A percentile compares a stretch with the other conserved stretches of the same genome.
These are phyloP conservation scores for Paspalum notatum DNA, from an alignment of 176 grass and related monocot species.

Conservation along the genomic window DNA sequence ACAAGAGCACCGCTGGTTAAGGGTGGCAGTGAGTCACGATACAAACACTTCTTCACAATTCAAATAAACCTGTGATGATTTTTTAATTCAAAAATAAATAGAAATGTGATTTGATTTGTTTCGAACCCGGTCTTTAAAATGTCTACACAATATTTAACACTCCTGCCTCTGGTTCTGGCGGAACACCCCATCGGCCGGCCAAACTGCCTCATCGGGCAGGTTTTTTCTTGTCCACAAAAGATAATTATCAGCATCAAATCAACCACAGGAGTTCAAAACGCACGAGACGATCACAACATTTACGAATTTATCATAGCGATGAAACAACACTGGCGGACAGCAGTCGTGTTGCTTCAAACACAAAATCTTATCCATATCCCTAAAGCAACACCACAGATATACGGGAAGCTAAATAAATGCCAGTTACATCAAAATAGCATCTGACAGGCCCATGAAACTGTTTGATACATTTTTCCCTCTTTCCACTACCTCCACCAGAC, in stretches of 20 bases:
- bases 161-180: too few species aligned
- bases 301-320: not conserved
- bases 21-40: too few species aligned
- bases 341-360: not conserved
- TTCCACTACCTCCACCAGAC: not conserved
- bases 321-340: not conserved
- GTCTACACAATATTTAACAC: too few species aligned
- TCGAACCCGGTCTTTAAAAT: too few species aligned
- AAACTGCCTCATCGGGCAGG: too few species aligned
- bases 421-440: constrained; percentile 18
- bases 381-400: constrained; percentile 9
- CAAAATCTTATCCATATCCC: constrained; percentile 26
- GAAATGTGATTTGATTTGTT: too few species aligned
- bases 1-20: too few species aligned
- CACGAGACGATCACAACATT: not conserved
- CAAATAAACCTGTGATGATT: too few species aligned
- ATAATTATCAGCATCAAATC: not conserved
- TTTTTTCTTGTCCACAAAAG: too few species aligned
- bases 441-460: not conserved
- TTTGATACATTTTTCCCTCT: not conserved
- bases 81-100: too few species aligned
- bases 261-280: not conserved
- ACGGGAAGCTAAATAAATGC: constrained; percentile 35
- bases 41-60: too few species aligned
- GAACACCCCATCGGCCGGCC: too few species aligned